Conservation (phyloP, 257 asterid species). For the Jacaranda copaia region DNA sequence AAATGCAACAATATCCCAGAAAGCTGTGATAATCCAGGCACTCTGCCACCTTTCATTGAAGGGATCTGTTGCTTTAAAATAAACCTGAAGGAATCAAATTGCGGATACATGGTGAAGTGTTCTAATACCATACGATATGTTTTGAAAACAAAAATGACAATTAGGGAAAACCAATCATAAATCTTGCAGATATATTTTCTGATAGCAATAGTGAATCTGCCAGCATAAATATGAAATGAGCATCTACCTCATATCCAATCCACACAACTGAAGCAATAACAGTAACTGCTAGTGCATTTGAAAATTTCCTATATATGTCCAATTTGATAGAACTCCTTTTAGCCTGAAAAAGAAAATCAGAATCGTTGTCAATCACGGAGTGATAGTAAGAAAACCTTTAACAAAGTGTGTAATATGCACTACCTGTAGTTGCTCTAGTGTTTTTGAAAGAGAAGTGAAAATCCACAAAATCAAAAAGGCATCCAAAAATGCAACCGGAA, state of each 20-base stretch:
- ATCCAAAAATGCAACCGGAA: constrained; percentile 91
- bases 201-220: background rate
- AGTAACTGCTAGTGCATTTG: constrained; percentile 89
- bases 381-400: constrained; percentile 16
- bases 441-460: constrained; percentile 93
- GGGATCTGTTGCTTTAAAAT: constrained; percentile 96
- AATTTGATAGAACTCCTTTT: constrained; percentile 86
- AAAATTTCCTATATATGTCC: constrained; percentile 91
- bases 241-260: constrained; percentile 93
- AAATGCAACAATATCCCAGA: constrained; percentile 93
- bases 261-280: constrained; percentile 84
- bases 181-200: background rate
- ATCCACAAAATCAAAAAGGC: constrained; percentile 96
- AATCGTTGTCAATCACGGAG: constrained; percentile 32
- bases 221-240: constrained; percentile 25
- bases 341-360: constrained; percentile 62
- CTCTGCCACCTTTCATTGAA: constrained; percentile 97
- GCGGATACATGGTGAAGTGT: constrained; percentile 22
- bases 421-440: constrained; percentile 97
- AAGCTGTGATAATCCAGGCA: constrained; percentile 96
- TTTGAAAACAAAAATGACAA: background rate
- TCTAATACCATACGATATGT: constrained; percentile 16
- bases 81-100: constrained; percentile 64
- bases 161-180: background rate
- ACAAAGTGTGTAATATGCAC: background rate